Evolutionary conservation across 2,329 filamentous ascomycete species (phyloP), one percentile per base, ranked within the genome.

Genomic region (Pezicula rhizophila): DNA sequence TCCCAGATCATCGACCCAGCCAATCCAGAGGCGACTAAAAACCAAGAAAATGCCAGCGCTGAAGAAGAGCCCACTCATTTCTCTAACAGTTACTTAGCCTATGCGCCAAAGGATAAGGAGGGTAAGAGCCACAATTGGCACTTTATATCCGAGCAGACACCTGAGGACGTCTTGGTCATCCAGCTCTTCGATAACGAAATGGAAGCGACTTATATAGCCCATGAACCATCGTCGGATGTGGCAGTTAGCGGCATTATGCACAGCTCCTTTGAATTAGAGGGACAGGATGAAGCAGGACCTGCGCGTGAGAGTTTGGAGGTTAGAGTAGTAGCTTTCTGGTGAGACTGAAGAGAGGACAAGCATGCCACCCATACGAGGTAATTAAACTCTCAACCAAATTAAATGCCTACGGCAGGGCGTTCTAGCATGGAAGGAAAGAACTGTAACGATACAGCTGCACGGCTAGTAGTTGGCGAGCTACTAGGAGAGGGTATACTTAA

Each of bases 301-400:
- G 43, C 46, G 12, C 42, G 52, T 15, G 52, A 53, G 44, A 48
- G 45, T 37, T 23, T 51, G 23, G 52, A 53, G 26, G 45, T 50
- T 7, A 48, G 51, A 17, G 47, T 45, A 41, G 34, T 45, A 18
- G 45, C 25, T 35, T 48, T 53, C 15, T 53, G 51, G 51, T 53
- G 39, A 47, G 46, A 49, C 20, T 46, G 41, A 39, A 10, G 56
- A 77, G 4, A 5, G 34, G 23, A 4, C 3, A 23, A 23, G 5
- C 1, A 23, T 5, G 23, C 34, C 7, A 37, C 8, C 5, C 8
- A 11, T 37, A 11, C 15, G 12, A 15, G 15, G 5, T 4, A 15
- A 11, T 11, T 3, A 37, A 37, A 14, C 15, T 14, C 15, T 37
- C 6, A 23, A 37, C 2, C 8, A 14, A 37, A 37, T 37, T 5